Percentiles rank a stretch among this genome's conserved stretches.
Evolutionary conservation across 2,329 filamentous ascomycete species (phyloP).

Genomic region (Endoconidiophora polonica): DNA sequence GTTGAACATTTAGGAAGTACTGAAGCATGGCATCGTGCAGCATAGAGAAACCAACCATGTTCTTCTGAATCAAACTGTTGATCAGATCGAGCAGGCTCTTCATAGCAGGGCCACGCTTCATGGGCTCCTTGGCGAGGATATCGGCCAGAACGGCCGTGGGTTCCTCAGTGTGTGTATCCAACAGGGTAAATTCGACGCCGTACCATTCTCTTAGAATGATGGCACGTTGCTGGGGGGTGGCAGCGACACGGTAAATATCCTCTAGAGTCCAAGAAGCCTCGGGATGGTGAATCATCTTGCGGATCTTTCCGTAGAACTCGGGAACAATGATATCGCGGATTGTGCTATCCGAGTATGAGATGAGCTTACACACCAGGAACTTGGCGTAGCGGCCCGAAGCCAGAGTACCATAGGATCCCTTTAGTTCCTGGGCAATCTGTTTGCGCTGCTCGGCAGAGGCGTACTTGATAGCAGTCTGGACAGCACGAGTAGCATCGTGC

Average conservation of each 20-base stretch:
- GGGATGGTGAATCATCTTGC: conserved; percentile 84
- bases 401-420: conserved; percentile 66
- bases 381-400: conserved; percentile 96
- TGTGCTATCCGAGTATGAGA: conserved; percentile 79
- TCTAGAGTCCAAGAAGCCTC: conserved; percentile 97
- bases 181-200: conserved; percentile 77
- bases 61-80: conserved; percentile 89
- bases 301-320: conserved; percentile 88
- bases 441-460: conserved; percentile 69
- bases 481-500: conserved; percentile 90
- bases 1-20: conserved; percentile 69
- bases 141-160: conserved; percentile 51
- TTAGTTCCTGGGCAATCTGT: conserved; percentile 72
- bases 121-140: conserved; percentile 61
- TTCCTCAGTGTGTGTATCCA: conserved; percentile 41
- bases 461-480: conserved; percentile 96
- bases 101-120: conserved; percentile 79
- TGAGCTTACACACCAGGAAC: conserved; percentile 87
- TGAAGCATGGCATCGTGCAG: conserved; percentile 97
- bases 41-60: conserved; percentile 92
- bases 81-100: conserved; percentile 71
- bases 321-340: conserved; percentile 78
- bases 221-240: conserved; percentile 72
- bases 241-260: conserved; percentile 82
- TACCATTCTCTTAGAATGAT: conserved; percentile 88